A percentile compares a stretch with the other conserved stretches of the same genome.
These are phyloP conservation scores for Colletotrichum liriopes DNA, from an alignment of 2,329 filamentous ascomycete species.

Conservation along the genomic window DNA sequence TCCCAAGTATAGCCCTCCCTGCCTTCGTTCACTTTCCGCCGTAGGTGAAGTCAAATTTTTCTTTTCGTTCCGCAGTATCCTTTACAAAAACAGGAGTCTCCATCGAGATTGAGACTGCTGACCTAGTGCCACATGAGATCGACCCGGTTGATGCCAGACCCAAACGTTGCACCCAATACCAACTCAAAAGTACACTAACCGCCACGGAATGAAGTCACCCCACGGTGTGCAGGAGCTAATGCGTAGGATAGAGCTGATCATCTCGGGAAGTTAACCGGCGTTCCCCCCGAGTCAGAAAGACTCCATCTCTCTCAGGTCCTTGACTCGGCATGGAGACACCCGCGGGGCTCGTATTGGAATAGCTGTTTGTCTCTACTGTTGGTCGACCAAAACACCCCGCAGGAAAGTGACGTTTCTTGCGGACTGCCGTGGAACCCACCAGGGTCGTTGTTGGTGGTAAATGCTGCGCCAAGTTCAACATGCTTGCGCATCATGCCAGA, in stretches of 20 bases:
- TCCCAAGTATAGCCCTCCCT: conserved; percentile 44
- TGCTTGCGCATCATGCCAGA: conserved; percentile 10
- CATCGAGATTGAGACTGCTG: neutral
- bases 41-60: conserved; percentile 48
- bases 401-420: conserved; percentile 9
- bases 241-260: neutral
- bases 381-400: neutral
- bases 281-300: conserved; percentile 12
- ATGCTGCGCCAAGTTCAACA: conserved; percentile 23
- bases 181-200: neutral
- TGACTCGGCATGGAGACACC: conserved; percentile 16
- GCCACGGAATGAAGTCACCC: neutral
- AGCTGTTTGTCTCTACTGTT: neutral
- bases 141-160: neutral
- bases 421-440: neutral
- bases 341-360: neutral
- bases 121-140: neutral
- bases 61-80: neutral
- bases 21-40: conserved; percentile 49
- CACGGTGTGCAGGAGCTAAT: neutral
- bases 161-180: neutral
- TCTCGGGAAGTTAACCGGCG: neutral
- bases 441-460: neutral
- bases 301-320: neutral
- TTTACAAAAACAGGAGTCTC: too few species aligned